Base-by-base conservation (phyloP, 768 basidiomycete genomes). In the Tylopilus rubrobrunneus region DNA sequence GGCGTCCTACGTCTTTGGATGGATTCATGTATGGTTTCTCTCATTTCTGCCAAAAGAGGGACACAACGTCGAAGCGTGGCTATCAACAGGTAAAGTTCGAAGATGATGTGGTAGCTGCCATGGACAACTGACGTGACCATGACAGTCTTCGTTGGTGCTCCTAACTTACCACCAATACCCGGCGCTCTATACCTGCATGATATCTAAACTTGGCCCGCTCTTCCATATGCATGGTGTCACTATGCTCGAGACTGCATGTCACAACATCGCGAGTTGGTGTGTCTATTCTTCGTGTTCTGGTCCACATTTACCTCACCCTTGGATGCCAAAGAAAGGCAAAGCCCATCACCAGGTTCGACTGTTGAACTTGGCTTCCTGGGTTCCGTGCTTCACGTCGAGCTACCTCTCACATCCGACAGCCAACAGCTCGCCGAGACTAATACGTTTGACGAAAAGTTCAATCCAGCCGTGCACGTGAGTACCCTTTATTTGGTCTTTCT, bases 281-380 rank as follows among this genome's bases (percentile, higher is more conserved):
- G 83, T 72, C 29, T 3, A 45, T 45, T 40, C 17, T 1, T 49
- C 50, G 31, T 48, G 44, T 49, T 41, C 6, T 45, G 41, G 19
- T 37, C 45, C 43, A 53, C 12, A 21, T n/a, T 53, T 48, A 37
- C 53, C 48, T 48, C 64, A 52, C 42, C n/a, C 46, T 44, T 10
- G 5, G 52, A 61, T 63, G n/a, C n/a, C 70, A 84, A 83, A 69
- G 74, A 78, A 94, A 94, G 92, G 83, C 85, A 45, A 84, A 85
- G 68, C 90, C 89, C 31, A 72, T 70, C 15, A 1, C 79, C 84
- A 36, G 91, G 90, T 11, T 60, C 76, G 39, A 80, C 79, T 5
- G 55, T 89, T 25, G 90, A 95, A 65, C 78, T 98, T 11, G 92
- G 91, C 1, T 89, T 97, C 65, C 74, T 97, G 33, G 91, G 92